Evolutionary conservation across 495 filamentous ascomycete species (phyloP).

Genomic region (Penicillium diatomitis): DNA sequence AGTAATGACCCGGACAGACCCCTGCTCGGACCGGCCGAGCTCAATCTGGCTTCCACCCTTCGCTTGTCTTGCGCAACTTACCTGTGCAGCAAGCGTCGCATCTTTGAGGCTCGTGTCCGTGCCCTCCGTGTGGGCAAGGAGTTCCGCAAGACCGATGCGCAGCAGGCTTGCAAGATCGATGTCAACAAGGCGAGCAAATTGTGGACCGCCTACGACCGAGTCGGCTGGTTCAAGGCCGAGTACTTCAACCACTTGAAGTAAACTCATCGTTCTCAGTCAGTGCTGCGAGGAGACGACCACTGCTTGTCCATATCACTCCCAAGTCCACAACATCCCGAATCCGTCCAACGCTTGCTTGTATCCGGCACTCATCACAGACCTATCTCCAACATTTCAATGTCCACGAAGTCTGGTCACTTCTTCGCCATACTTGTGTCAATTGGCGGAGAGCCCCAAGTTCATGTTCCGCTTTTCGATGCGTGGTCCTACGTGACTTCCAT

Average conservation of each 20-base stretch:
- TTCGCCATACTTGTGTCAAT: no score
- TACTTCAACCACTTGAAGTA: conserved; percentile 45
- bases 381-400: no score
- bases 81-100: conserved; percentile 87
- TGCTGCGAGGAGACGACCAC: background rate
- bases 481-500: background rate
- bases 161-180: conserved; percentile 95
- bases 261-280: conserved; percentile 8
- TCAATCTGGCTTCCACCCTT: conserved; percentile 68
- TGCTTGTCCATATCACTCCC: background rate
- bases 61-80: conserved; percentile 86
- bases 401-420: no score
- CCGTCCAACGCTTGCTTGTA: no score
- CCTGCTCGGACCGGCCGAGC: conserved; percentile 71
- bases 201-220: conserved; percentile 83
- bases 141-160: conserved; percentile 95
- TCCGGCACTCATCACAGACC: no score
- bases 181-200: conserved; percentile 98
- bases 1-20: conserved; percentile 67
- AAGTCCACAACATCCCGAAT: no score
- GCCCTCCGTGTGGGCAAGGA: conserved; percentile 65
- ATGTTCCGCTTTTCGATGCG: conserved; percentile 1
- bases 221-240: conserved; percentile 72
- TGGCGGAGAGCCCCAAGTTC: no score
- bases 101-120: conserved; percentile 71